Conservation (phyloP, 192 early-diverging fungal genomes). For the Coemansia sp. region DNA sequence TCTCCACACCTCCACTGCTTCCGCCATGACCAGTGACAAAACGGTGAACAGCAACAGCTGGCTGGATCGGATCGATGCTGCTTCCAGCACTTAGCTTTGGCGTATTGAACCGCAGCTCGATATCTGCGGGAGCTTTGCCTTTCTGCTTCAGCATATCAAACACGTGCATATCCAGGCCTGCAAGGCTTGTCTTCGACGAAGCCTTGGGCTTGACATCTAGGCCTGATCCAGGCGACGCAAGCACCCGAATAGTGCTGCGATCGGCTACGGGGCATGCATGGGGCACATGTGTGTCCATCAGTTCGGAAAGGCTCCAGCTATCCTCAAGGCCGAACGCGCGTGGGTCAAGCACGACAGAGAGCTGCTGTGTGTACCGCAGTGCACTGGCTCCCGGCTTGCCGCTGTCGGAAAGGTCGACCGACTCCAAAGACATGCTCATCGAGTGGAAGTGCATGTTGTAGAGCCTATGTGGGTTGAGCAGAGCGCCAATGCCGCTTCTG, state of each 20-base stretch:
- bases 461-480: constrained; percentile 88
- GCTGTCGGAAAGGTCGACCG: constrained; percentile 47
- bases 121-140: neutral
- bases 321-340: constrained; percentile 23
- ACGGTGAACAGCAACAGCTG: constrained; percentile 36
- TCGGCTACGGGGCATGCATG: constrained; percentile 56
- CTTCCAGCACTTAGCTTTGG: neutral
- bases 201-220: constrained; percentile 21
- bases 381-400: constrained; percentile 47
- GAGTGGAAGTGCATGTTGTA: constrained; percentile 92
- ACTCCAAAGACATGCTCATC: constrained; percentile 73
- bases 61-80: neutral
- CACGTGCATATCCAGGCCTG: constrained; percentile 11
- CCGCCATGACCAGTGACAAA: constrained; percentile 71
- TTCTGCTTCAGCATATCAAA: constrained; percentile 27
- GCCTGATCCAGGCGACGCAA: constrained; percentile 10
- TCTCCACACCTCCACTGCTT: constrained; percentile 78
- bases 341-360: constrained; percentile 82
- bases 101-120: constrained; percentile 1
- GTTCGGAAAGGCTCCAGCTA: constrained; percentile 46
- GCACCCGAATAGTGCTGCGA: constrained; percentile 42
- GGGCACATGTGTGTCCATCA: constrained; percentile 55
- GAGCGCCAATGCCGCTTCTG: constrained; percentile 81
- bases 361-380: constrained; percentile 69
- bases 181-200: constrained; percentile 1